phyloP scores from a whole-genome alignment of 2,329 filamentous ascomycete species.

The Penicillium vulpinum region DNA sequence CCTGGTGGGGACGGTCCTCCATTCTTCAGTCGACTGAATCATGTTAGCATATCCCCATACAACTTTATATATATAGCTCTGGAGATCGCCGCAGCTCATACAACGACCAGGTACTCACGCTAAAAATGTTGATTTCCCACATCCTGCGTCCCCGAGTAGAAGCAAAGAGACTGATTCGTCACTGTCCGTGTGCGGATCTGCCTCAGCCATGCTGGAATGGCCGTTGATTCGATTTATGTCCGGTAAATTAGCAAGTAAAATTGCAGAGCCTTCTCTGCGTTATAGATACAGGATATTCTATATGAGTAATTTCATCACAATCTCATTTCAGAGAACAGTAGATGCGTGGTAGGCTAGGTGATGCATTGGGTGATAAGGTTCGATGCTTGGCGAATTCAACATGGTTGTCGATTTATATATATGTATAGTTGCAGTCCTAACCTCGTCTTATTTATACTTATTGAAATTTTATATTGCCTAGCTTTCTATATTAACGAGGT shows the following conservation, averaged over 20 bases:
- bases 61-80: neutral
- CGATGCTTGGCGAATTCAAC: neutral
- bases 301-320: neutral
- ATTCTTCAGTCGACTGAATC: conserved; percentile 22
- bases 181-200: neutral
- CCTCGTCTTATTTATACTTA: too few species aligned
- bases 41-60: neutral
- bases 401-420: neutral
- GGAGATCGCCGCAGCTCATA: neutral
- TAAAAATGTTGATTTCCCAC: conserved; percentile 64
- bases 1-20: conserved; percentile 6
- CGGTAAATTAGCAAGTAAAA: neutral
- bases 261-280: neutral
- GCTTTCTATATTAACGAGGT: accelerated
- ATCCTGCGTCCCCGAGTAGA: conserved; percentile 59
- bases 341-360: neutral
- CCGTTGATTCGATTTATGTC: neutral
- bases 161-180: conserved; percentile 45
- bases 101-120: conserved; percentile 51
- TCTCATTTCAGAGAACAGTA: neutral
- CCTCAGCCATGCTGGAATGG: conserved; percentile 8
- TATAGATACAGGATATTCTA: neutral
- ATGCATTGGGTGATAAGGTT: neutral
- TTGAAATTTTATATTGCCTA: neutral
- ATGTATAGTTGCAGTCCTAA: neutral